Evolutionary conservation across 257 asterid genomes (phyloP).

Genomic region (Vinca minor): DNA sequence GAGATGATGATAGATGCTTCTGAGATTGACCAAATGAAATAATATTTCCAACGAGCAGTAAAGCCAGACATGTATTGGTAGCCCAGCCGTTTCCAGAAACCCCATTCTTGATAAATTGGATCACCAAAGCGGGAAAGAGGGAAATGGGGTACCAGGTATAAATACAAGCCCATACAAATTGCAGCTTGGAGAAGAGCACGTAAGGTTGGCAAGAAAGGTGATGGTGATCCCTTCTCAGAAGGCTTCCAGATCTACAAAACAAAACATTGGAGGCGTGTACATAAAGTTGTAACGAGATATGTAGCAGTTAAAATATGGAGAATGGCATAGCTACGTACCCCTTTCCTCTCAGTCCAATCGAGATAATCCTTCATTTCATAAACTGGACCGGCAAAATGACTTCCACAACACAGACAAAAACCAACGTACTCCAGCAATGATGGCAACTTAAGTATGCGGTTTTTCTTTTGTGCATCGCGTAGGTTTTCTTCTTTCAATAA

Average conservation of each 20-base stretch:
- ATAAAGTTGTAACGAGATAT: not conserved
- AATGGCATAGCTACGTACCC: conserved; percentile 40
- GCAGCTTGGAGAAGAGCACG: conserved; percentile 87
- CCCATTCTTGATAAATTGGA: conserved; percentile 71
- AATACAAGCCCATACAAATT: conserved; percentile 82
- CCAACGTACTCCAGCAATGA: conserved; percentile 74
- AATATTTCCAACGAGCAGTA: conserved; percentile 96
- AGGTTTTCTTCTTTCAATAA: conserved; percentile 74
- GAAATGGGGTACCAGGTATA: conserved; percentile 69
- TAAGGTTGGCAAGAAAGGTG: conserved; percentile 76
- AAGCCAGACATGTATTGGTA: conserved; percentile 90
- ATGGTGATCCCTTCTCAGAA: conserved; percentile 65
- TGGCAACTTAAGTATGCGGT: conserved; percentile 68
- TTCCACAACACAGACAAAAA: conserved; percentile 91
- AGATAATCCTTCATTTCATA: conserved; percentile 91
- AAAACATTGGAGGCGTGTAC: conserved; percentile 10
- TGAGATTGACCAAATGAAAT: conserved; percentile 95
- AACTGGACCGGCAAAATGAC: conserved; percentile 99
- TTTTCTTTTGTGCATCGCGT: conserved; percentile 74
- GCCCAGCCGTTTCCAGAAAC: conserved; percentile 68
- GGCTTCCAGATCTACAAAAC: conserved; percentile 64
- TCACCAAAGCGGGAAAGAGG: conserved; percentile 81
- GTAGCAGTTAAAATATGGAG: not conserved
- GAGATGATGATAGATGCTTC: conserved; percentile 85
- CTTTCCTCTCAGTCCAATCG: conserved; percentile 85